Base-by-base conservation (phyloP, 225 moss, liverwort and hornwort species). In the Physcomitrium patens region DNA sequence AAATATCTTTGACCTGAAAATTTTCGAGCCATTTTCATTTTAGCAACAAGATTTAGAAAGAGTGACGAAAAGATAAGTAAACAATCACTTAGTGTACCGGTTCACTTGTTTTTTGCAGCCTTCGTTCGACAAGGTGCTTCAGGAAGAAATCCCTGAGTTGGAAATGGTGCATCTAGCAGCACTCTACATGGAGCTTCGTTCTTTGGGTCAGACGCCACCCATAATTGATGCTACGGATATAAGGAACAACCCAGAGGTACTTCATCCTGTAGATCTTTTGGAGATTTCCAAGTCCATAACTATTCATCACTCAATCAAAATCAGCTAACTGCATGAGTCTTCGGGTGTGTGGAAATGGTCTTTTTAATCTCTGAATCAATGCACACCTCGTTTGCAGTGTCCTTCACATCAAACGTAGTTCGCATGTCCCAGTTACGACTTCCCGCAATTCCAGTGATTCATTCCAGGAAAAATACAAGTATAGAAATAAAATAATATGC, bases 161-260 rank as follows among this genome's bases (percentile, higher is more conserved):
- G 87, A 90, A 73, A 79, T 91, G 80, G 85, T 84, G 68, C 80
- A 83, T 72, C 73, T 96, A 58, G 76, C 90, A 74, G 63, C 82
- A 54, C 85, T 96, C 45, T 93, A 86, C 22, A 83, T 87, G 81
- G 89, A 93, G 72, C 91, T 93, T 73, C 82, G 89, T 67, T 90
- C 78, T 44, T 26, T 73, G 42, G 90, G 93, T 55, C 79, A 79
- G 71, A 88, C 84, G 41, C 93, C 95, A 70, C 95, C 93, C 57
- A 58, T 96, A n/a, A 77, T 96, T 56, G 86, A 96, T 86, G 89
- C 95, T 41, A 86, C 80, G 19, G 90, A 91, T 72, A 75, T 96
- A 61, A 86, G 90, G 64, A 83, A 70, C 61, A 78, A 93, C 75
- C 93, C 95, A 49, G 95, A 93, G 89, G 95, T 93, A 87, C 43